A percentile compares a stretch with the other conserved stretches of the same genome.
Evolutionary conservation across 345 rosid genomes (phyloP).

Genomic region (Pistacia vera): DNA sequence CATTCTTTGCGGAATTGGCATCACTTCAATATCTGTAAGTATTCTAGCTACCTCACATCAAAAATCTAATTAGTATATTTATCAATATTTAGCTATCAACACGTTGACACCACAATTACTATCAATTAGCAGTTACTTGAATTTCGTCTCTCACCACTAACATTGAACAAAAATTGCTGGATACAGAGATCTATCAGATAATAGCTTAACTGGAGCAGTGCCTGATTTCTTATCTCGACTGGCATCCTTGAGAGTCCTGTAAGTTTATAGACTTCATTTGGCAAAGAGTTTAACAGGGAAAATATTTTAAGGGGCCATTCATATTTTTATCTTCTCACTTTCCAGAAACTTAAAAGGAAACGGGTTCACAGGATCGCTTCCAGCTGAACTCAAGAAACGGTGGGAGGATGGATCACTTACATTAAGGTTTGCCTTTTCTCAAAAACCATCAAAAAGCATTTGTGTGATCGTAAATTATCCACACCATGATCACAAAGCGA

Average conservation of each 20-base stretch:
- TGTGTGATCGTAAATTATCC: no score
- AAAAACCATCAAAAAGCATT: no score
- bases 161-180: no score
- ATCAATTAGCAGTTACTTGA: no score
- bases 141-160: no score
- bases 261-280: constrained; percentile 24
- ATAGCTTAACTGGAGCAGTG: constrained; percentile 45
- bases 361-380: constrained; percentile 47
- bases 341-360: constrained; percentile 49
- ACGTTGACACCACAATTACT: no score
- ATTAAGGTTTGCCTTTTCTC: constrained; percentile 27
- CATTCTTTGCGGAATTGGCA: neutral
- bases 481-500: no score
- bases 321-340: neutral
- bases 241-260: constrained; percentile 47
- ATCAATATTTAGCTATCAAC: neutral
- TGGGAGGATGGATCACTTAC: constrained; percentile 29
- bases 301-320: no score
- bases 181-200: constrained; percentile 61
- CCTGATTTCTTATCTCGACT: constrained; percentile 46
- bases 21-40: neutral
- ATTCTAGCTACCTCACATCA: no score
- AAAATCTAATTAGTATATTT: no score
- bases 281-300: no score
- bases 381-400: constrained; percentile 42